A percentile compares a stretch with the other conserved stretches of the same genome.
Conservation (phyloP, 73 alveolate genomes). For the Paramecium sexaurelia region DNA sequence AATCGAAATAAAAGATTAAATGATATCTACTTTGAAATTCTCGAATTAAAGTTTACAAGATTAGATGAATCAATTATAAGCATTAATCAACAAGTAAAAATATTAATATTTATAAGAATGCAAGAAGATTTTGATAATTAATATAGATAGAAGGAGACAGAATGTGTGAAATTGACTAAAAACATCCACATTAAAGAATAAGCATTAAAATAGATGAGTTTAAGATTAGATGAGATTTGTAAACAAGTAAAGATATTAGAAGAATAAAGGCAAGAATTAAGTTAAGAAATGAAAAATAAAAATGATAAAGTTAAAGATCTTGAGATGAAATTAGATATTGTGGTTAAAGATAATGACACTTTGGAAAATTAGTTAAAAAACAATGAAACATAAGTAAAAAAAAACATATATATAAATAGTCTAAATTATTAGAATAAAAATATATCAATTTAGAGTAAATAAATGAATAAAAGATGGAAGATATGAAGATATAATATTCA, state of each 20-base stretch:
- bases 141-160: not conserved
- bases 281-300: not conserved
- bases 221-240: constrained; percentile 15
- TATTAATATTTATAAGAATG: not conserved
- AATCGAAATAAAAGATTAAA: constrained; percentile 40
- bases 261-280: not conserved
- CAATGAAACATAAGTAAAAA: not conserved
- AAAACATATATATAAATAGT: not conserved
- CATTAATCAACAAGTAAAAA: not conserved
- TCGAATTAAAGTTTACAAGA: not conserved
- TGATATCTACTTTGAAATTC: not conserved
- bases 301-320: not conserved
- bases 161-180: not conserved
- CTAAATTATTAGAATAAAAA: not conserved
- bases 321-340: constrained; percentile 30
- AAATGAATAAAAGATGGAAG: constrained; percentile 18
- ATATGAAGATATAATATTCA: not conserved
- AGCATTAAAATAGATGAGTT: not conserved
- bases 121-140: not conserved
- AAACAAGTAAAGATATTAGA: not conserved
- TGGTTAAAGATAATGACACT: constrained; percentile 35
- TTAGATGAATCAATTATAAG: constrained; percentile 32
- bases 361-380: not conserved
- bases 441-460: not conserved
- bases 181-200: not conserved